Percentiles rank a stretch among this genome's conserved stretches.
Conservation (phyloP, 768 basidiomycete genomes). For the Suillus paluster region DNA sequence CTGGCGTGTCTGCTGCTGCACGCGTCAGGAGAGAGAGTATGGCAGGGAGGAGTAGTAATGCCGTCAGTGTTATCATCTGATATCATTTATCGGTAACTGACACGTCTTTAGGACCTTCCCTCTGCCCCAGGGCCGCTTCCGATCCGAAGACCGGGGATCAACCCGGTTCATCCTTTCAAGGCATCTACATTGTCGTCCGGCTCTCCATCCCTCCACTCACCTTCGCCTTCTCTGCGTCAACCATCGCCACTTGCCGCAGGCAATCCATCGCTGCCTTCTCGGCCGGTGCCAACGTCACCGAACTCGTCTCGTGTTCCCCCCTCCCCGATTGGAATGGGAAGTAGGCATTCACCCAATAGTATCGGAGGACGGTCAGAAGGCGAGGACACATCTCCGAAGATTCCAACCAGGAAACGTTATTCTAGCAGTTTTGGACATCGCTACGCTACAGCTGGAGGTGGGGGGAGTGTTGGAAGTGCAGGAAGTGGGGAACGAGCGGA, state of each 20-base stretch:
- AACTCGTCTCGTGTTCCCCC: constrained; percentile 47
- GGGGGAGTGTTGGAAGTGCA: constrained; percentile 39
- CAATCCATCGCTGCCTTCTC: constrained; percentile 39
- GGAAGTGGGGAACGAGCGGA: constrained; percentile 43
- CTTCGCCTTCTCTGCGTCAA: constrained; percentile 51
- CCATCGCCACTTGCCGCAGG: constrained; percentile 47
- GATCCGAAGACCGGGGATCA: constrained; percentile 48
- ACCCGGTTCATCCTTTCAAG: constrained; percentile 52
- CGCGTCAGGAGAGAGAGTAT: constrained; percentile 56
- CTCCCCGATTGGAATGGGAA: constrained; percentile 40
- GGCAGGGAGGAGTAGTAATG: constrained; percentile 38
- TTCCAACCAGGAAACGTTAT: constrained; percentile 59
- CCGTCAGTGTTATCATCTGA: constrained; percentile 16
- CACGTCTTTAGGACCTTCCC: constrained; percentile 37
- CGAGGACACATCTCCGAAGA: constrained; percentile 31
- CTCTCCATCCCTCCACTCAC: constrained; percentile 52
- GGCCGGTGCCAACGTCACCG: constrained; percentile 42
- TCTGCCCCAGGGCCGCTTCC: constrained; percentile 45
- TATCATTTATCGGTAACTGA: constrained; percentile 1
- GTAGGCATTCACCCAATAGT: constrained; percentile 43
- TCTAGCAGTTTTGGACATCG: constrained; percentile 81
- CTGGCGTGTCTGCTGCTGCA: constrained; percentile 38
- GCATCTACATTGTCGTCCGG: constrained; percentile 54
- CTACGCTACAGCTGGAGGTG: constrained; percentile 48
- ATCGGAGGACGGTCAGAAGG: constrained; percentile 45